A percentile compares a stretch with the other conserved stretches of the same genome.
Conservation (phyloP, 176 grass and related monocot species). For the Aegilops speltoides region DNA sequence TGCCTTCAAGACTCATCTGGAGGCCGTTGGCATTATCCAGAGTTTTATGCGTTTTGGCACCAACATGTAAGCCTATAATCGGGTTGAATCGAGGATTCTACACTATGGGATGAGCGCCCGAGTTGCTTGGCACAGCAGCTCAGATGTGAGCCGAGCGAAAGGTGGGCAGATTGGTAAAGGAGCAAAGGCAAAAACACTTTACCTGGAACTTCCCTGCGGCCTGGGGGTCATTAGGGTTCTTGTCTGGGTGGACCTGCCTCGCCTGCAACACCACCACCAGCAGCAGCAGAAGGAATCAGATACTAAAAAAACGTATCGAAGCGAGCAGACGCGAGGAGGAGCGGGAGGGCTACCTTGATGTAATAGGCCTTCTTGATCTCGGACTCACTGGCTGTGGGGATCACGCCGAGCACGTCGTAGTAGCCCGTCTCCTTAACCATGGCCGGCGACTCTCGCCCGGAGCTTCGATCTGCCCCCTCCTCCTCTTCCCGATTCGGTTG, state of each 20-base stretch:
- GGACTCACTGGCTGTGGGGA: slow-evolving; percentile 68
- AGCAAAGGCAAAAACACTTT: slow-evolving; percentile 5
- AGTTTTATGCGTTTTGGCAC: neutral
- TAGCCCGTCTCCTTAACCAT: slow-evolving; percentile 95
- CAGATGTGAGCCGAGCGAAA: neutral
- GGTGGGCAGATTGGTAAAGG: neutral
- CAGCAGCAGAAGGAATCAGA: slow-evolving; percentile 15
- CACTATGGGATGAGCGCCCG: neutral
- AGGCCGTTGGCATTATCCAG: neutral
- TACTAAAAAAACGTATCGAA: neutral
- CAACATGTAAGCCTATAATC: neutral
- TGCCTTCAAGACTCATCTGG: neutral
- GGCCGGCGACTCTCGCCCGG: neutral
- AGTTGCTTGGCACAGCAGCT: neutral
- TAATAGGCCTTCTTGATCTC: slow-evolving; percentile 99
- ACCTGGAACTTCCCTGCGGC: slow-evolving; percentile 90
- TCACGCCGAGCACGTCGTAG: slow-evolving; percentile 88
- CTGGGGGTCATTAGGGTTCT: slow-evolving; percentile 86
- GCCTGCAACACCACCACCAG: slow-evolving; percentile 46
- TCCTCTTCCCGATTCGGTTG: neutral
- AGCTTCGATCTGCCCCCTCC: slow-evolving; percentile 18
- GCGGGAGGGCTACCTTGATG: slow-evolving; percentile 55
- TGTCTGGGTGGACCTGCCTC: slow-evolving; percentile 92
- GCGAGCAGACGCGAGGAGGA: neutral
- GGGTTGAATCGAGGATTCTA: slow-evolving; percentile 11